phyloP scores from a whole-genome alignment of 2,329 filamentous ascomycete species.

The Nemania abortiva region DNA sequence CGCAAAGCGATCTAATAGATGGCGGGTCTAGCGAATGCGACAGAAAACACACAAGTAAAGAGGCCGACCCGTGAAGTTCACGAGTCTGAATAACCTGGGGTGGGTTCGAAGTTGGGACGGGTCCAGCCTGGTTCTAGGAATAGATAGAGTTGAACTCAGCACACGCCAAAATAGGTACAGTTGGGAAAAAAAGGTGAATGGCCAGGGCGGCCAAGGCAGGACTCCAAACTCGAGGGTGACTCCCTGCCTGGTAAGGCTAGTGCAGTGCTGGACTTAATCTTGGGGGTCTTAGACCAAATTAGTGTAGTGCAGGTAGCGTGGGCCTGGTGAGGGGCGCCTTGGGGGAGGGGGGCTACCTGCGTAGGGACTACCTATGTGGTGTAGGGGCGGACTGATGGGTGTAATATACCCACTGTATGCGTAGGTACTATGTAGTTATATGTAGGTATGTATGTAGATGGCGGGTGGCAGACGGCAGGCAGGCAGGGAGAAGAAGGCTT shows the following conservation, averaged over 20 bases:
- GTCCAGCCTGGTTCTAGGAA: constrained; percentile 42
- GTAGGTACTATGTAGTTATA: background rate
- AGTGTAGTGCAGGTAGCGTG: constrained; percentile 18
- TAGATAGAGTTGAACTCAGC: constrained; percentile 43
- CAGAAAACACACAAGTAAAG: constrained; percentile 13
- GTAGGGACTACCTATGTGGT: background rate
- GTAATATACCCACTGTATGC: background rate
- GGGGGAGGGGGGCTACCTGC: constrained; percentile 16
- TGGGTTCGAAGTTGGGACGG: constrained; percentile 40
- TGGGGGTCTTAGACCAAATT: constrained; percentile 26
- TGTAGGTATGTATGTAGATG: constrained; percentile 2
- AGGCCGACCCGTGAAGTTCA: constrained; percentile 20
- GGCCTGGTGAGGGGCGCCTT: constrained; percentile 27
- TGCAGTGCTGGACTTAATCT: constrained; percentile 11
- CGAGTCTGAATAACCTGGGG: constrained; percentile 28
- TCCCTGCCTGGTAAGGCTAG: constrained; percentile 39
- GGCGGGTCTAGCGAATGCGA: constrained; percentile 23
- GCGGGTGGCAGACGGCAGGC: constrained; percentile 27
- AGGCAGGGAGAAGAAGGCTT: constrained; percentile 23
- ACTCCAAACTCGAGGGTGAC: constrained; percentile 30
- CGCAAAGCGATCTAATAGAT: constrained; percentile 8
- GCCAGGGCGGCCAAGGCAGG: constrained; percentile 34
- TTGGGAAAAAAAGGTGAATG: constrained; percentile 36
- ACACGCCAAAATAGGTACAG: constrained; percentile 42
- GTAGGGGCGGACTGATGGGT: background rate